A percentile compares a stretch with the other conserved stretches of the same genome.
Conservation (phyloP, 225 moss, liverwort and hornwort genomes). For the Thuidium tamariscinum region DNA sequence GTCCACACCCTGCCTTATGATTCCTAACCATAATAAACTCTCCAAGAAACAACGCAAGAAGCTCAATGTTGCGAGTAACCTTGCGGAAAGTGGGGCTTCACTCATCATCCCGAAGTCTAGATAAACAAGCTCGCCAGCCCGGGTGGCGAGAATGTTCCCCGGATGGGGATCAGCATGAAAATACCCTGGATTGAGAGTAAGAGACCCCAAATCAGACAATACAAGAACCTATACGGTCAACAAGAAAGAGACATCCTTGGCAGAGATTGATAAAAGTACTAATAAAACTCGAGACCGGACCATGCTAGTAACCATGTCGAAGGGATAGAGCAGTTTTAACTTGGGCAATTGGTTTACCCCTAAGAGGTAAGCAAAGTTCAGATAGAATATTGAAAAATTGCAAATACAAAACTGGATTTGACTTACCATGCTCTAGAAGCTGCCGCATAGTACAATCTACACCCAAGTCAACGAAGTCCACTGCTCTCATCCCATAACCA, state of each 20-base stretch:
- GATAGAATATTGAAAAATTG: background rate
- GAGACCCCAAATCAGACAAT: background rate
- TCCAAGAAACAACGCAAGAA: background rate
- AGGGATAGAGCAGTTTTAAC: background rate
- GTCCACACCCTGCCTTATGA: background rate
- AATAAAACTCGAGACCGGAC: background rate
- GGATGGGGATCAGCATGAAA: conserved; percentile 70
- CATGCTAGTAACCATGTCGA: background rate
- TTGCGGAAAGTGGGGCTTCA: conserved; percentile 58
- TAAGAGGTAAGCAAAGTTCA: background rate
- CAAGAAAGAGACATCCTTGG: background rate
- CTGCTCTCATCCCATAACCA: conserved; percentile 36
- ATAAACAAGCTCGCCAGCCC: conserved; percentile 59
- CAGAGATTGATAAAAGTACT: background rate
- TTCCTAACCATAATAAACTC: background rate
- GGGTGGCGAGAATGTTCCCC: conserved; percentile 51
- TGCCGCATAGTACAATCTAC: conserved; percentile 63
- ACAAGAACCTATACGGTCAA: background rate
- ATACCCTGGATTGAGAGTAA: conserved; percentile 28
- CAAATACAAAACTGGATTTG: background rate
- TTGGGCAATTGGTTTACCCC: background rate
- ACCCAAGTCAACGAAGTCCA: conserved; percentile 58
- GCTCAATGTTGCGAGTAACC: conserved; percentile 19
- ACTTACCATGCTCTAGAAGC: conserved; percentile 54
- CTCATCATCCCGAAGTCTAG: conserved; percentile 73